Evolutionary conservation across 1,284 basidiomycete species (phyloP).

Genomic region (Coniophora puteana): DNA sequence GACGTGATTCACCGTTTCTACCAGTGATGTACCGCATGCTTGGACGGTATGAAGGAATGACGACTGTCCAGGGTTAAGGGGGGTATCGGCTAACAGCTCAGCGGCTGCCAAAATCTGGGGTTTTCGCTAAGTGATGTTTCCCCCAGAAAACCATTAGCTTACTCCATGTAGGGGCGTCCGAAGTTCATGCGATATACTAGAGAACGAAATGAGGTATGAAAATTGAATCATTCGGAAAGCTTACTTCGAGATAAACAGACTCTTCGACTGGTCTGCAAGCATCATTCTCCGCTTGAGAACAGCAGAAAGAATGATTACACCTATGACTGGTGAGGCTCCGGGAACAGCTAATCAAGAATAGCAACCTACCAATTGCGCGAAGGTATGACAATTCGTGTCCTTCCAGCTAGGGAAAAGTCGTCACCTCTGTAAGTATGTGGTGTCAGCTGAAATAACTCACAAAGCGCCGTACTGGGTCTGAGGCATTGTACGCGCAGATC

Average conservation of each 20-base stretch:
- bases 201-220: conserved; percentile 9
- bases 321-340: conserved; percentile 30
- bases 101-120: conserved; percentile 82
- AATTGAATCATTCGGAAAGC: conserved; percentile 20
- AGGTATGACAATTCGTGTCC: conserved; percentile 92
- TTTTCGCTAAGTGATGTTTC: conserved; percentile 7
- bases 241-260: conserved; percentile 86
- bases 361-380: conserved; percentile 68
- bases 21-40: conserved; percentile 81
- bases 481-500: conserved; percentile 87
- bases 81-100: conserved; percentile 82
- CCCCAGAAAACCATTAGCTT: conserved; percentile 15
- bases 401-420: conserved; percentile 59
- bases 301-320: conserved; percentile 92
- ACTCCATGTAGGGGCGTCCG: conserved; percentile 88
- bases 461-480: conserved; percentile 75
- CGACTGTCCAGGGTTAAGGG: conserved; percentile 75
- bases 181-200: conserved; percentile 90
- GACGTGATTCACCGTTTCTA: conserved; percentile 93
- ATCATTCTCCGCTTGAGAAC: conserved; percentile 92
- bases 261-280: conserved; percentile 90
- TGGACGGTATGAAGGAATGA: conserved; percentile 89
- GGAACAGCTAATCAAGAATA: conserved; percentile 5
- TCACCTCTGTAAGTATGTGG: conserved; percentile 9
- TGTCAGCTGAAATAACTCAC: conserved; percentile 39